Percentiles rank a stretch among this genome's conserved stretches.
These are phyloP conservation scores for Ceratobasidium sp. DNA, from an alignment of 1,284 basidiomycete species.

Conservation along the genomic window DNA sequence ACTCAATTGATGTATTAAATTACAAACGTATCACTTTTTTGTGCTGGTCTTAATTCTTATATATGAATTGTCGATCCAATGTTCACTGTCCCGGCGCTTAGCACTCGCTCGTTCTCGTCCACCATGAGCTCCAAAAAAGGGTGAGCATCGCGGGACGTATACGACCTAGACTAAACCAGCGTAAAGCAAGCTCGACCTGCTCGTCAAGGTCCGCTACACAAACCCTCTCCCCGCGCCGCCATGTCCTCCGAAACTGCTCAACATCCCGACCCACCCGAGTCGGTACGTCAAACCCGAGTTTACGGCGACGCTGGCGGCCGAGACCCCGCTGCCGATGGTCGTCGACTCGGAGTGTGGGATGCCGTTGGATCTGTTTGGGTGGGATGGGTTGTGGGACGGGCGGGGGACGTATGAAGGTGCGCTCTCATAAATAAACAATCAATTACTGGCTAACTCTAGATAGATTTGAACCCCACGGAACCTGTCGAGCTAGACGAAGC, in stretches of 20 bases:
- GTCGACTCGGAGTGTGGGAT: conserved; percentile 94
- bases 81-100: too few relatives aligned
- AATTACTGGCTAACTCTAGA: neutral
- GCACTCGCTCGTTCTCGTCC: neutral
- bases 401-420: conserved; percentile 70
- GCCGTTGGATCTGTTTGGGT: conserved; percentile 85
- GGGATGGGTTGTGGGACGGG: conserved; percentile 83
- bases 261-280: conserved; percentile 83
- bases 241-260: conserved; percentile 91
- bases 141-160: neutral
- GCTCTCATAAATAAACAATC: conserved; percentile 45
- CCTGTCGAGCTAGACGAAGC: conserved; percentile 63
- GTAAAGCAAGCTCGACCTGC: conserved; percentile 76
- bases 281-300: conserved; percentile 87
- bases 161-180: neutral
- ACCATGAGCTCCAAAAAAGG: conserved; percentile 37
- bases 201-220: conserved; percentile 89
- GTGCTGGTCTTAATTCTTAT: too few relatives aligned
- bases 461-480: conserved; percentile 71
- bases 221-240: conserved; percentile 93
- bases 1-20: too few relatives aligned
- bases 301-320: conserved; percentile 77
- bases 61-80: too few relatives aligned
- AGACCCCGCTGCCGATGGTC: conserved; percentile 87
- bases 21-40: too few relatives aligned